Evolutionary conservation across 768 basidiomycete genomes (phyloP).

Genomic region (Megacollybia marginata): DNA sequence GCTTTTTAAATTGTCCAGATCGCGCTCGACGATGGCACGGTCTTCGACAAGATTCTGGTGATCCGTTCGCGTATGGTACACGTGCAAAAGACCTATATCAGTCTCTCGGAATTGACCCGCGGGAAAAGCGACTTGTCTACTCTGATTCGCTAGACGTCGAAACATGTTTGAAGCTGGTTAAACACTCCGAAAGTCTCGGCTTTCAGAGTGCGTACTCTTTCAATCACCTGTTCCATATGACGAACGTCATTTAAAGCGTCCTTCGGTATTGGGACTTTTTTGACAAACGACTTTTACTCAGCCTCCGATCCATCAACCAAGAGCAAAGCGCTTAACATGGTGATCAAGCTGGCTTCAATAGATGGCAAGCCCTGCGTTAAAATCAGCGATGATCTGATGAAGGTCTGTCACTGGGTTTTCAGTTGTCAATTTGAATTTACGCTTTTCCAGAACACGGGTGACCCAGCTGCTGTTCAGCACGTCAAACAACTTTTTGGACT

Average conservation of each 20-base stretch:
- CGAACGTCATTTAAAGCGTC: conserved; percentile 41
- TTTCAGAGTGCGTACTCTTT: conserved; percentile 41
- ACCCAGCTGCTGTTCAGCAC: conserved; percentile 45
- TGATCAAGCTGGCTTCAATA: conserved; percentile 83
- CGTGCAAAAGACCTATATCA: conserved; percentile 68
- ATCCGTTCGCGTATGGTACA: conserved; percentile 76
- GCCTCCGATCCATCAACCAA: conserved; percentile 37
- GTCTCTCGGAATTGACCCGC: conserved; percentile 58
- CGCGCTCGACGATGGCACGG: conserved; percentile 71
- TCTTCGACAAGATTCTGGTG: conserved; percentile 90
- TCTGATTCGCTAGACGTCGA: conserved; percentile 77
- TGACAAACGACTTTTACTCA: conserved; percentile 82
- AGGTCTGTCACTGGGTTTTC: conserved; percentile 32
- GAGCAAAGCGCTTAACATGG: conserved; percentile 87
- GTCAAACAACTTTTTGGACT: conserved; percentile 50
- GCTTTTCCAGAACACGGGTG: conserved; percentile 57
- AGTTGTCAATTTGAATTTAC: not conserved
- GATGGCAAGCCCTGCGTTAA: conserved; percentile 78
- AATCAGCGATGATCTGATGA: conserved; percentile 86
- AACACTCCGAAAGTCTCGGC: conserved; percentile 68
- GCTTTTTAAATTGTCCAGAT: conserved; percentile 46
- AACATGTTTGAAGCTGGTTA: conserved; percentile 60
- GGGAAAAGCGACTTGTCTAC: conserved; percentile 68
- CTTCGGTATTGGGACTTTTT: conserved; percentile 90
- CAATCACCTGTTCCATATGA: conserved; percentile 1